These are phyloP conservation scores for Dipodascus geniculatus DNA, from an alignment of 805 yeast species.

Conservation along the genomic window DNA sequence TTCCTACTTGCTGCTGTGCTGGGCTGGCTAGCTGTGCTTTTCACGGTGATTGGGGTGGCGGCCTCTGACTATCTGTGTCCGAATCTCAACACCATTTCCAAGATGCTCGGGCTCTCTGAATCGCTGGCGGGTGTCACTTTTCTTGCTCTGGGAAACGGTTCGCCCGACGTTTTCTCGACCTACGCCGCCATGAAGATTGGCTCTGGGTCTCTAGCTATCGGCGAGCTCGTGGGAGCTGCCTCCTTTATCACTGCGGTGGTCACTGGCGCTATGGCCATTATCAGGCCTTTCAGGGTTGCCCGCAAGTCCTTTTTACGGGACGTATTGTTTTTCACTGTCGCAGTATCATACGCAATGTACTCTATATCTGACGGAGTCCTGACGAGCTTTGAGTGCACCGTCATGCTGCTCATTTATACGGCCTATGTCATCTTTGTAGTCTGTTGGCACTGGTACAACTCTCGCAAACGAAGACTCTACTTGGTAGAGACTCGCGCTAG, in stretches of 20 bases:
- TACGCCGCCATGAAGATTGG: slow-evolving; percentile 66
- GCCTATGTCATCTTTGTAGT: slow-evolving; percentile 44
- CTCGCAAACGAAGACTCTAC: slow-evolving; percentile 5
- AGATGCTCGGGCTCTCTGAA: slow-evolving; percentile 56
- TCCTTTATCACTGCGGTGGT: slow-evolving; percentile 72
- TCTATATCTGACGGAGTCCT: slow-evolving; percentile 46
- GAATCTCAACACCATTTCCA: slow-evolving; percentile 56
- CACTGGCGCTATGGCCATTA: slow-evolving; percentile 63
- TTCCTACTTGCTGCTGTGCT: slow-evolving; percentile 7
- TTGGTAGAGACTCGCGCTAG: slow-evolving; percentile 15
- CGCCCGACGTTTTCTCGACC: slow-evolving; percentile 82
- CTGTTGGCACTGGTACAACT: slow-evolving; percentile 30
- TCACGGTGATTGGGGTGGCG: slow-evolving; percentile 58
- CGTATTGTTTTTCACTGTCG: slow-evolving; percentile 38
- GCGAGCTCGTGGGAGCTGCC: slow-evolving; percentile 87
- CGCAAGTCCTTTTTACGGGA: slow-evolving; percentile 45
- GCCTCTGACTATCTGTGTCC: slow-evolving; percentile 81
- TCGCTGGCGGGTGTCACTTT: slow-evolving; percentile 77
- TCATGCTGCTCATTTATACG: slow-evolving; percentile 45
- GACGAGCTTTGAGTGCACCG: slow-evolving; percentile 40
- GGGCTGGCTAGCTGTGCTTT: slow-evolving; percentile 32
- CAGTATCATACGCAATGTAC: slow-evolving; percentile 38
- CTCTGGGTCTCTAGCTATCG: slow-evolving; percentile 67
- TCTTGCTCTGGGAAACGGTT: slow-evolving; percentile 83
- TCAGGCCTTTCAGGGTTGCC: slow-evolving; percentile 50